Percentiles rank a stretch among this genome's conserved stretches.
phyloP scores from a whole-genome alignment of 1,139 yeast genomes.

The Suhomyces atakaporum region DNA sequence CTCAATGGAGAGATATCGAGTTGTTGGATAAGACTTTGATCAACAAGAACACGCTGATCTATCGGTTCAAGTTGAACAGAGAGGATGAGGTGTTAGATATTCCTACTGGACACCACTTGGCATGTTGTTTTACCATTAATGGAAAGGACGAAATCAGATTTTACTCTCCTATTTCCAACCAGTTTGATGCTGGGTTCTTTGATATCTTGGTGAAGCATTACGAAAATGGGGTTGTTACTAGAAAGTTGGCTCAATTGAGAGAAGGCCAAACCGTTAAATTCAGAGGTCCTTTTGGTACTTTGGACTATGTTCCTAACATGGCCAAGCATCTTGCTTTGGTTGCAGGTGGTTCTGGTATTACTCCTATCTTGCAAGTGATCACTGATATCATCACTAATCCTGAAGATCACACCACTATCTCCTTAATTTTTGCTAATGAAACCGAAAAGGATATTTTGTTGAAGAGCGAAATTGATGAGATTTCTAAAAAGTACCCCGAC shows the following conservation, averaged over 20 bases:
- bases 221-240: slow-evolving; percentile 66
- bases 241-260: slow-evolving; percentile 58
- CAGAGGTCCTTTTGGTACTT: slow-evolving; percentile 77
- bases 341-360: slow-evolving; percentile 85
- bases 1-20: slow-evolving; percentile 66
- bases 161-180: slow-evolving; percentile 74
- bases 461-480: slow-evolving; percentile 69
- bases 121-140: slow-evolving; percentile 56
- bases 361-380: slow-evolving; percentile 73
- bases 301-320: slow-evolving; percentile 60
- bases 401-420: slow-evolving; percentile 59
- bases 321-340: slow-evolving; percentile 64
- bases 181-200: slow-evolving; percentile 68
- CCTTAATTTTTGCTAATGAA: slow-evolving; percentile 69
- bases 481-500: slow-evolving; percentile 60
- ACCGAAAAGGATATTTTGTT: slow-evolving; percentile 71
- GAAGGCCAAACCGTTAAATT: slow-evolving; percentile 70
- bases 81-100: slow-evolving; percentile 62
- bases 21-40: slow-evolving; percentile 70
- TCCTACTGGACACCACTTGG: slow-evolving; percentile 76
- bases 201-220: slow-evolving; percentile 76
- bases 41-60: slow-evolving; percentile 69
- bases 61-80: slow-evolving; percentile 64
- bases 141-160: slow-evolving; percentile 66
- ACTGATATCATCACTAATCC: slow-evolving; percentile 67